Conservation (phyloP, 1,139 yeast species). For the Hyphopichia wangnamkhiaoensis region DNA sequence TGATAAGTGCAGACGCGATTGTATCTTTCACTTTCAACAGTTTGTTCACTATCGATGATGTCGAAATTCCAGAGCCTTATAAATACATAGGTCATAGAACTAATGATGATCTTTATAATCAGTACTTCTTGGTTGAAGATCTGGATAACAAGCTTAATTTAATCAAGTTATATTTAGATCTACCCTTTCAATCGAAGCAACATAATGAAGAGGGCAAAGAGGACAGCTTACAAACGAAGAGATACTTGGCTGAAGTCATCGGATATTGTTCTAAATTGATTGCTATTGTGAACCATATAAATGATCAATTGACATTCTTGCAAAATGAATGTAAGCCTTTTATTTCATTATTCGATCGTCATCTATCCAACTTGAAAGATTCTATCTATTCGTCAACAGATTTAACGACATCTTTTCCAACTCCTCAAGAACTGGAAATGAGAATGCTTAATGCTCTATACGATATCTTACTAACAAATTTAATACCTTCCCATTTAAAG, state of each 20-base stretch:
- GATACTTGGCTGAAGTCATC: constrained; percentile 22
- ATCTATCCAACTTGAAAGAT: constrained; percentile 33
- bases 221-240: constrained; percentile 10
- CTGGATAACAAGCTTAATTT: constrained; percentile 12
- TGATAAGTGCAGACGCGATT: constrained; percentile 1
- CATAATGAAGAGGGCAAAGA: not conserved
- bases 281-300: constrained; percentile 31
- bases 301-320: constrained; percentile 38
- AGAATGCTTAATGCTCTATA: constrained; percentile 29
- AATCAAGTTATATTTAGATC: constrained; percentile 13
- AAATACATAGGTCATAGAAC: constrained; percentile 17
- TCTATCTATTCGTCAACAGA: constrained; percentile 14
- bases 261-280: constrained; percentile 32
- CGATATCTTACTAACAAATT: constrained; percentile 59
- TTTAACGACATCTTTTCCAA: constrained; percentile 14
- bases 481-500: constrained; percentile 42
- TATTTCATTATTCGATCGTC: constrained; percentile 39
- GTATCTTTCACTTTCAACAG: constrained; percentile 35
- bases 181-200: not conserved
- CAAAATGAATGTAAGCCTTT: constrained; percentile 43
- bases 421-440: constrained; percentile 9
- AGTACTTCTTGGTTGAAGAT: constrained; percentile 26
- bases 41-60: constrained; percentile 26
- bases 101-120: constrained; percentile 28
- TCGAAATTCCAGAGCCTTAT: constrained; percentile 16